Percentiles rank a stretch among this genome's conserved stretches.
These are phyloP conservation scores for Microdochium paspali DNA, from an alignment of 2,329 filamentous ascomycete species.

Conservation along the genomic window DNA sequence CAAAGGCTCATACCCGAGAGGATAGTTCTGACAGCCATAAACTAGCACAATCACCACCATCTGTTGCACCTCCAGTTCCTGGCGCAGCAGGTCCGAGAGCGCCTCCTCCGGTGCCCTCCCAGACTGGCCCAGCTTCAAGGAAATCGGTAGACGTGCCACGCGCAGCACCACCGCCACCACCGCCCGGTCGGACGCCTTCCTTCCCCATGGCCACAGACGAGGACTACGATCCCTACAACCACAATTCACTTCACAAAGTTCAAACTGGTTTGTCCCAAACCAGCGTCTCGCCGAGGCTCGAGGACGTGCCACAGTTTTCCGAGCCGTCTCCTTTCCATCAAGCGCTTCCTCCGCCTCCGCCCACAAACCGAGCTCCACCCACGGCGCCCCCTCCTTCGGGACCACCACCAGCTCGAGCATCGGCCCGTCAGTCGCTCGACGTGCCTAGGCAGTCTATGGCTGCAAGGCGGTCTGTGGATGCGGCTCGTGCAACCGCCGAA, in stretches of 20 bases:
- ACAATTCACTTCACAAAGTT: conserved; percentile 25
- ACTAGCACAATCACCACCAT: conserved; percentile 30
- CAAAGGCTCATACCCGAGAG: conserved; percentile 72
- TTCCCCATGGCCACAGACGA: conserved; percentile 38
- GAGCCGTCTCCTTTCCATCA: conserved; percentile 35
- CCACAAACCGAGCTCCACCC: conserved; percentile 35
- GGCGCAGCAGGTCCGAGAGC: conserved; percentile 44
- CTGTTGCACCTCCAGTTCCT: conserved; percentile 47
- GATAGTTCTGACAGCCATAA: conserved; percentile 65
- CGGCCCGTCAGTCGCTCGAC: conserved; percentile 54
- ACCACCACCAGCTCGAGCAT: conserved; percentile 14
- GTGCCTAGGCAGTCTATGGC: conserved; percentile 37
- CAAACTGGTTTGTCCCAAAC: conserved; percentile 19
- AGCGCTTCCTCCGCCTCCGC: conserved; percentile 29
- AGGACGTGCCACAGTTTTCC: conserved; percentile 38
- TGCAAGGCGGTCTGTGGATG: conserved; percentile 61
- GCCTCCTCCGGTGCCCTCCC: conserved; percentile 57
- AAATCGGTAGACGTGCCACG: conserved; percentile 64
- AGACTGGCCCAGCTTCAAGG: conserved; percentile 41
- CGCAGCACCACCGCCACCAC: conserved; percentile 57
- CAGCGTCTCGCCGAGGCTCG: conserved; percentile 27
- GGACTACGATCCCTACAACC: conserved; percentile 62
- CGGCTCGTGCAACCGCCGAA: conserved; percentile 61
- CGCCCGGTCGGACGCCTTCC: conserved; percentile 34
- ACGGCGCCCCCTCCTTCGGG: conserved; percentile 26